These are phyloP conservation scores for Talaromyces rugulosus DNA, from an alignment of 2,329 filamentous ascomycete species.

Conservation along the genomic window DNA sequence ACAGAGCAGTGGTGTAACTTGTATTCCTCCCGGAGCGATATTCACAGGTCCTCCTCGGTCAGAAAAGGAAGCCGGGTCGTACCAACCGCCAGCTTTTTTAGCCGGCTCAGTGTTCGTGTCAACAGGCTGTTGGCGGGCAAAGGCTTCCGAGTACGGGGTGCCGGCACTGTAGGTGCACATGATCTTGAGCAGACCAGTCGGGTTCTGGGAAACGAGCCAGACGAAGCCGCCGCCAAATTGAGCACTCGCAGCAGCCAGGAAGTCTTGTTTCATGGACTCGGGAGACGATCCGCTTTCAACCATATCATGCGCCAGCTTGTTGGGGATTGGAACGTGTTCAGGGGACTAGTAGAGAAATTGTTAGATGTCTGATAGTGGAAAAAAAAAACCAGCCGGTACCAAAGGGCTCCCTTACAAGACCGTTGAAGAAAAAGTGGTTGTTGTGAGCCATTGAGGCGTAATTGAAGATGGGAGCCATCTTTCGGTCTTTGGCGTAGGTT, in stretches of 20 bases:
- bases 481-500: slow-evolving; percentile 72
- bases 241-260: slow-evolving; percentile 72
- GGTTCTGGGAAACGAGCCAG: slow-evolving; percentile 72
- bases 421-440: slow-evolving; percentile 59
- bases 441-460: slow-evolving; percentile 95
- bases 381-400: neutral
- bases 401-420: slow-evolving; percentile 31
- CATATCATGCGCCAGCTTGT: slow-evolving; percentile 56
- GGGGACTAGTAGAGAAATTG: slow-evolving; percentile 29
- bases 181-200: slow-evolving; percentile 56
- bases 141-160: slow-evolving; percentile 78
- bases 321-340: slow-evolving; percentile 50
- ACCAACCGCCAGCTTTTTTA: slow-evolving; percentile 19
- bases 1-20: slow-evolving; percentile 75
- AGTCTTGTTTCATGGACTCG: slow-evolving; percentile 74
- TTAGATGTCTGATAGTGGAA: neutral
- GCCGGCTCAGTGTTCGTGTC: slow-evolving; percentile 43
- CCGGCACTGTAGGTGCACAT: slow-evolving; percentile 89
- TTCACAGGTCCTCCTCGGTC: slow-evolving; percentile 23
- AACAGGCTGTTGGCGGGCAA: slow-evolving; percentile 65
- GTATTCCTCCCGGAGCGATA: slow-evolving; percentile 37
- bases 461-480: slow-evolving; percentile 81
- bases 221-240: slow-evolving; percentile 99
- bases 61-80: neutral
- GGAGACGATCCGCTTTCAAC: slow-evolving; percentile 72